Conservation (phyloP, 2,329 filamentous ascomycete genomes). For the Aspergillus puulaauensis region DNA sequence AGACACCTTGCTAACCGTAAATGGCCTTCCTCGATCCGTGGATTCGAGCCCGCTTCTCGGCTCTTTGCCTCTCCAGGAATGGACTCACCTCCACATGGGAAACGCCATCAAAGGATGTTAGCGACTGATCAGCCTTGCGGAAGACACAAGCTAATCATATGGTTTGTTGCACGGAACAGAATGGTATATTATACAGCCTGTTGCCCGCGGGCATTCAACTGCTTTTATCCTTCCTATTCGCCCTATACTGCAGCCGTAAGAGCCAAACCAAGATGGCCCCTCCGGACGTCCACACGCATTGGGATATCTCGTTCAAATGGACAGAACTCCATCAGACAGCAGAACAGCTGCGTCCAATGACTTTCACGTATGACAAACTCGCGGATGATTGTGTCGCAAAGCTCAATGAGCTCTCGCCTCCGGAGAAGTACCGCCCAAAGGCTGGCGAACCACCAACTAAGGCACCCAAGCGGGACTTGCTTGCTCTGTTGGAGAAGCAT, state of each 20-base stretch:
- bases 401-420: conserved; percentile 62
- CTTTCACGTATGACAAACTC: conserved; percentile 67
- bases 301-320: conserved; percentile 70
- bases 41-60: conserved; percentile 1
- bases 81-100: conserved; percentile 1
- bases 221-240: neutral
- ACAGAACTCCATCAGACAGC: conserved; percentile 62
- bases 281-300: conserved; percentile 38
- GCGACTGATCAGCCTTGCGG: neutral
- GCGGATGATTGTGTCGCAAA: conserved; percentile 65
- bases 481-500: conserved; percentile 61
- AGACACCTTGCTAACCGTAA: conserved; percentile 5
- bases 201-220: conserved; percentile 3
- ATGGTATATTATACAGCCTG: conserved; percentile 1
- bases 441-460: conserved; percentile 11
- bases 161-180: neutral
- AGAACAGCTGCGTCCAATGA: conserved; percentile 60
- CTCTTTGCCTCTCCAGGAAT: conserved; percentile 5
- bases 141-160: neutral
- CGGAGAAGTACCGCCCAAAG: conserved; percentile 17
- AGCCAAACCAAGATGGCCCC: conserved; percentile 1
- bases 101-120: neutral
- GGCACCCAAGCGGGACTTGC: conserved; percentile 58
- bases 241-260: neutral
- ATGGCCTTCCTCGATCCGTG: conserved; percentile 15